phyloP scores from a whole-genome alignment of 805 yeast genomes.

The Naumovozyma castellii region DNA sequence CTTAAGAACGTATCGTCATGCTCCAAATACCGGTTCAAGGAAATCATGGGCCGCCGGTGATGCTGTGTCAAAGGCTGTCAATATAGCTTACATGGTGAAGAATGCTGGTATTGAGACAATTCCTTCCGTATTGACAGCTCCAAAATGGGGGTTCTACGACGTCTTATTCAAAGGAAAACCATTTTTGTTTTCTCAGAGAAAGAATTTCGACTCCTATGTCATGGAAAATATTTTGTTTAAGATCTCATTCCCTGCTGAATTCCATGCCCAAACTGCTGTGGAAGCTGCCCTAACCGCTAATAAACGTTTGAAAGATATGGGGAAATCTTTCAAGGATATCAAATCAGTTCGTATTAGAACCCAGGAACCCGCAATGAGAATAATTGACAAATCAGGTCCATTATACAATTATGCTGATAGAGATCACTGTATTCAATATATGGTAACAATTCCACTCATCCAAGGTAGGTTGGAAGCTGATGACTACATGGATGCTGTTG shows the following conservation, averaged over 20 bases:
- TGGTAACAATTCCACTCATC: slow-evolving; percentile 49
- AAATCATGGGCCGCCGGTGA: slow-evolving; percentile 66
- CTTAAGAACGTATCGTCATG: slow-evolving; percentile 52
- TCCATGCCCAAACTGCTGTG: slow-evolving; percentile 57
- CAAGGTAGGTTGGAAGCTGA: slow-evolving; percentile 49
- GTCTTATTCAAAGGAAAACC: slow-evolving; percentile 46
- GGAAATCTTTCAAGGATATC: slow-evolving; percentile 42
- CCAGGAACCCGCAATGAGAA: slow-evolving; percentile 53
- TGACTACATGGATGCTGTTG: slow-evolving; percentile 44
- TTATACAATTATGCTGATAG: slow-evolving; percentile 55
- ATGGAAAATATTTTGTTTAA: slow-evolving; percentile 56
- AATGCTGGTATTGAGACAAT: slow-evolving; percentile 44
- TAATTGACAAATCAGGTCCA: slow-evolving; percentile 52
- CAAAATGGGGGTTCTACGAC: slow-evolving; percentile 56
- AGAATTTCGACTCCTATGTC: slow-evolving; percentile 43
- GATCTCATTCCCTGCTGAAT: slow-evolving; percentile 57
- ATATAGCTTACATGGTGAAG: slow-evolving; percentile 43
- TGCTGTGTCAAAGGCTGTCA: slow-evolving; percentile 50
- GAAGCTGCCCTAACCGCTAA: slow-evolving; percentile 46
- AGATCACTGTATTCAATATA: slow-evolving; percentile 57
- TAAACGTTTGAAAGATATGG: slow-evolving; percentile 29
- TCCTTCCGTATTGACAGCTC: slow-evolving; percentile 49
- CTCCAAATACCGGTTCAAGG: slow-evolving; percentile 54
- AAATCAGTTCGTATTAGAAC: slow-evolving; percentile 42
- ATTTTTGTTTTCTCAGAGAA: slow-evolving; percentile 42